These are phyloP conservation scores for Golubevia pallescens DNA, from an alignment of 1,284 basidiomycete genomes.

Conservation along the genomic window DNA sequence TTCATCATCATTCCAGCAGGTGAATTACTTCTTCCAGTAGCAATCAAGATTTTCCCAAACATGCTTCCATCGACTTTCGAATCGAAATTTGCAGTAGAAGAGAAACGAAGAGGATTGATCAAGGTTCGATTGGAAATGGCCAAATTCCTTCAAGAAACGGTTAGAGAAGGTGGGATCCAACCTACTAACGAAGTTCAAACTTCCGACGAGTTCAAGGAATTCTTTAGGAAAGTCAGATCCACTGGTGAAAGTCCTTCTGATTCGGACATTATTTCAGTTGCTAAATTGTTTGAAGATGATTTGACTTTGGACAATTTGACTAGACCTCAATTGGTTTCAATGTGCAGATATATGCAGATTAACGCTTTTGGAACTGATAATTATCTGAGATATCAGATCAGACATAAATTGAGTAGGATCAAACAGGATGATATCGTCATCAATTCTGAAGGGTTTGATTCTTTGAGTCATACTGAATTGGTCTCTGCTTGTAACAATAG, in stretches of 20 bases:
- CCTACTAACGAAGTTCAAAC: constrained; percentile 49
- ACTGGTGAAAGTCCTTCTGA: constrained; percentile 55
- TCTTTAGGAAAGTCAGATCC: constrained; percentile 63
- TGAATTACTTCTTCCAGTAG: constrained; percentile 57
- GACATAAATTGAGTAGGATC: constrained; percentile 54
- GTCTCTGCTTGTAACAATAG: constrained; percentile 53
- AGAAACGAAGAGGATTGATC: constrained; percentile 59
- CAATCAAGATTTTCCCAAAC: constrained; percentile 63
- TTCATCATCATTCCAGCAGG: constrained; percentile 60
- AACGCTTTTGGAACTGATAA: constrained; percentile 64
- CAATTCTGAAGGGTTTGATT: constrained; percentile 43
- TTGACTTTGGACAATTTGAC: constrained; percentile 61
- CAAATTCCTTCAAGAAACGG: constrained; percentile 63
- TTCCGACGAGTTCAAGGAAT: constrained; percentile 61
- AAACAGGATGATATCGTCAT: constrained; percentile 59
- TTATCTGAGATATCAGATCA: constrained; percentile 61
- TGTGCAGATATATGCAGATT: constrained; percentile 64
- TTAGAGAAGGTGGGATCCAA: constrained; percentile 56
- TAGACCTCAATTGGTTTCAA: constrained; percentile 58
- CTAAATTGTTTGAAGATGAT: constrained; percentile 62
- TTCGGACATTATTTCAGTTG: constrained; percentile 58
- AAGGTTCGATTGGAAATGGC: constrained; percentile 63
- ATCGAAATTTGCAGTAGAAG: constrained; percentile 59
- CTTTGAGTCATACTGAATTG: constrained; percentile 46
- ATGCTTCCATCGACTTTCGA: constrained; percentile 63